These are phyloP conservation scores for Pseudocercospora macadamiae DNA, from an alignment of 2,329 filamentous ascomycete genomes.

Conservation along the genomic window DNA sequence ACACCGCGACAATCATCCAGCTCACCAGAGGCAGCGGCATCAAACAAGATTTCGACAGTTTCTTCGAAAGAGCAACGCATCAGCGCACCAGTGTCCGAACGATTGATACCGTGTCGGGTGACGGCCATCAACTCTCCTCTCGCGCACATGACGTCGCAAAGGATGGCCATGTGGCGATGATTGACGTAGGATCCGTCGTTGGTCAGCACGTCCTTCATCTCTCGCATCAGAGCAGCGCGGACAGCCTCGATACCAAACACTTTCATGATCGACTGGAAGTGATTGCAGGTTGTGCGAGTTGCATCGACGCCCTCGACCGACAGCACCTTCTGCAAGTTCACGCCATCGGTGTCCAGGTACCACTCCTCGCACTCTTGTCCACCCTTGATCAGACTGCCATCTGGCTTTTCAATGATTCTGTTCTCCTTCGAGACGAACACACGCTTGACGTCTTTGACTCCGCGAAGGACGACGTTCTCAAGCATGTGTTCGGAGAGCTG, in stretches of 20 bases:
- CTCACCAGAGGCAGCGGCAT: constrained; percentile 92
- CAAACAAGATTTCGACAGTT: constrained; percentile 95
- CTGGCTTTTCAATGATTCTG: constrained; percentile 65
- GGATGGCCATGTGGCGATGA: constrained; percentile 90
- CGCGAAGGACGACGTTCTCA: constrained; percentile 86
- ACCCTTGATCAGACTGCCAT: constrained; percentile 73
- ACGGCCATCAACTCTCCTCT: constrained; percentile 93
- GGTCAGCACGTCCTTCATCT: constrained; percentile 88
- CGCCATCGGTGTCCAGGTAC: constrained; percentile 94
- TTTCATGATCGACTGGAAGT: constrained; percentile 90
- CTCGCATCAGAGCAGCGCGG: constrained; percentile 80
- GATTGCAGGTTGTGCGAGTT: constrained; percentile 86
- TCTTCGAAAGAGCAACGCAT: constrained; percentile 99
- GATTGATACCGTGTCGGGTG: constrained; percentile 97
- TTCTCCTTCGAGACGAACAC: constrained; percentile 89
- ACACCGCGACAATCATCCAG: constrained; percentile 97
- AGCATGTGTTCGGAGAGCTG: constrained; percentile 88
- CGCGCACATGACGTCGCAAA: constrained; percentile 98
- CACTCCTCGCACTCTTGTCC: constrained; percentile 84
- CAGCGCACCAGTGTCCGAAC: constrained; percentile 93
- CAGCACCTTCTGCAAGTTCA: constrained; percentile 80
- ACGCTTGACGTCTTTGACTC: constrained; percentile 83
- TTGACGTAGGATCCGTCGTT: constrained; percentile 99
- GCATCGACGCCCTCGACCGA: constrained; percentile 86
- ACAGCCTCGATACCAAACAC: constrained; percentile 97